Base-by-base conservation (phyloP, 345 rosid species). In the Aquilaria yunnanensis region DNA sequence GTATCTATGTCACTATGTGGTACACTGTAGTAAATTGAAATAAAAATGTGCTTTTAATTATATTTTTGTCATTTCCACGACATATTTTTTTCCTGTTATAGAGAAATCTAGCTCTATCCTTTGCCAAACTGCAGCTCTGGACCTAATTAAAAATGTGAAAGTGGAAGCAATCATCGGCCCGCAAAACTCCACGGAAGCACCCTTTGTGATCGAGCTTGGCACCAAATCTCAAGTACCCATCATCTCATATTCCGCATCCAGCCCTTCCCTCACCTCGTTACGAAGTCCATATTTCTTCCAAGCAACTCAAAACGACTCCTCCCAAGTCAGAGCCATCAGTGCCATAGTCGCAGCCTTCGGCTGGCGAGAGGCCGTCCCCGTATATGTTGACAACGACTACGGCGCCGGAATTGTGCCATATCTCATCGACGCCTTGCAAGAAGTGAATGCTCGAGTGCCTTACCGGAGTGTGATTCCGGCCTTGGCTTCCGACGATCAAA, bases 151-250 rank as follows among this genome's bases (percentile, higher is more conserved):
- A 45, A 80, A 80, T 50, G 71, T 53, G 31, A 37, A 71, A 50
- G 82, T 78, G 29, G 69, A 72, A 11, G 82, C 78, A 33, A 77
- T 80, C 60, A 31, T 81, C 0, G 85, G 82, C 1, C 82, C 82
- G 23, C 41, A 53, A 30, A 56, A 56, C 37, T 68, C 82, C 9
- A 69, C 29, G 60, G 74, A 76, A 52, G 63, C 80, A n/a, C 50
- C 67, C n/a, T 73, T 78, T 55, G 46, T 75, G 6, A 51, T 70
- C 10, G 56, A 66, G 12, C 59, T 77, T 0, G 82, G 85, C 16
- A 56, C 49, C 51, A 75, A 70, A 47, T 67, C 73, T 59, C 68
- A 70, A 0, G 75, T 81, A 4, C 85, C 85, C 2, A 66, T 78
- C 64, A 51, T 81, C 30, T 70, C 78, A 1, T 70, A 69, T 60